Evolutionary conservation across 108 stramenopile species (phyloP).

Genomic region (Bacterosira constricta): DNA sequence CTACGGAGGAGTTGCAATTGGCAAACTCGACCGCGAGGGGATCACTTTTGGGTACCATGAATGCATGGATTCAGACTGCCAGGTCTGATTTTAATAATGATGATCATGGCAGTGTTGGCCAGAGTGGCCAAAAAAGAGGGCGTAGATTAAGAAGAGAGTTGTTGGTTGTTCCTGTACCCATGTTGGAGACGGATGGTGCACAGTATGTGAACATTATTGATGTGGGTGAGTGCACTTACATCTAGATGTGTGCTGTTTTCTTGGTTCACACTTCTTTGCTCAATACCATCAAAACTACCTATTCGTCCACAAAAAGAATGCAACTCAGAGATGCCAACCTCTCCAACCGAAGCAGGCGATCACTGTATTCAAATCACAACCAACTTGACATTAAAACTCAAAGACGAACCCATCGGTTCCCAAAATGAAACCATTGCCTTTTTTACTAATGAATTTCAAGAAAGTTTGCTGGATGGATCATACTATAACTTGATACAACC

Average conservation of each 20-base stretch:
- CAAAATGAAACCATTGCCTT: background rate
- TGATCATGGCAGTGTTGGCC: no score
- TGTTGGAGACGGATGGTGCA: background rate
- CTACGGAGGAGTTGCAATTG: background rate
- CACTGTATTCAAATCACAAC: constrained; percentile 30
- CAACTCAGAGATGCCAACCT: no score
- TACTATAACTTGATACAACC: constrained; percentile 8
- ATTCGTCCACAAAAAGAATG: no score
- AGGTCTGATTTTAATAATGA: no score
- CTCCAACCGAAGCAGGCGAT: no score
- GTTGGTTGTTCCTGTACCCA: background rate
- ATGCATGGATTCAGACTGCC: background rate
- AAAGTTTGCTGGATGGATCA: constrained; percentile 7
- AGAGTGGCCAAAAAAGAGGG: background rate
- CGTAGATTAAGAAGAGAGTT: background rate
- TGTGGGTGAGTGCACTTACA: background rate
- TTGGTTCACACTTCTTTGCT: no score
- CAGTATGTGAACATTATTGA: background rate
- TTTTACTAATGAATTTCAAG: constrained; percentile 11
- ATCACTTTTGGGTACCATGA: background rate
- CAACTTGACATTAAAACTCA: constrained; percentile 3
- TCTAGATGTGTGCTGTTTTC: no score
- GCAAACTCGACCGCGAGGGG: background rate
- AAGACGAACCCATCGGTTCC: background rate
- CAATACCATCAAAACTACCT: no score